Percentiles rank a stretch among this genome's conserved stretches.
Evolutionary conservation across 495 filamentous ascomycete genomes (phyloP).

Genomic region (Chlorociboria aeruginascens): DNA sequence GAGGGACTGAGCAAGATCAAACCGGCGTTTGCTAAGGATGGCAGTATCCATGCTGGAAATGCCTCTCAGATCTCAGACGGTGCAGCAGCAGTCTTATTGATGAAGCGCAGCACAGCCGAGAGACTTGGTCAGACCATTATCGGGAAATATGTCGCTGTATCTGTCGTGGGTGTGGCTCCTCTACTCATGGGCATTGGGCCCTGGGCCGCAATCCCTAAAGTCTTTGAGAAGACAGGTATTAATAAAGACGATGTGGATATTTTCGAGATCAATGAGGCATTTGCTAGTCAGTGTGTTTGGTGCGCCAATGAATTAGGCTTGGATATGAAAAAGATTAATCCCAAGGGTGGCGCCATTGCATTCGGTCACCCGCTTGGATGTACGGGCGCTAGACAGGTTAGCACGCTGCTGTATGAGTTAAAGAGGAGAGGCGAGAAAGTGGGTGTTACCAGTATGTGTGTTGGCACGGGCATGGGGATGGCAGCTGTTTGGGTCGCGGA

Average conservation of each 20-base stretch:
- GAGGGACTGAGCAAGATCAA: conserved; percentile 83
- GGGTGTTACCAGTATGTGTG: conserved; percentile 91
- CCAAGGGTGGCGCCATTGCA: conserved; percentile 96
- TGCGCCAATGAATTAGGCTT: conserved; percentile 82
- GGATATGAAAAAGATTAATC: conserved; percentile 77
- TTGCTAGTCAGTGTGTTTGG: conserved; percentile 89
- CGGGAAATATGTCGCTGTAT: conserved; percentile 77
- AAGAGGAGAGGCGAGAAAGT: conserved; percentile 69
- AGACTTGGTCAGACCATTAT: conserved; percentile 77
- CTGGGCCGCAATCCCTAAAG: conserved; percentile 91
- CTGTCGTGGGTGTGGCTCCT: conserved; percentile 80
- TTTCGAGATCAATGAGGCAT: conserved; percentile 99
- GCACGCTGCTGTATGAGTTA: conserved; percentile 81
- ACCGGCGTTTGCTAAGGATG: conserved; percentile 83
- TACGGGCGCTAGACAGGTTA: conserved; percentile 88
- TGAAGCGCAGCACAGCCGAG: conserved; percentile 89
- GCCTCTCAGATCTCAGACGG: conserved; percentile 92
- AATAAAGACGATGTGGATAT: conserved; percentile 88
- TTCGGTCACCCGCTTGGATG: conserved; percentile 95
- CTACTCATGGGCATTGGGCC: conserved; percentile 94
- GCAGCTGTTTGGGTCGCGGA: conserved; percentile 89
- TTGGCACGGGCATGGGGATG: conserved; percentile 97
- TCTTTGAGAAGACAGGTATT: conserved; percentile 75
- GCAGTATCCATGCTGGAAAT: conserved; percentile 91
- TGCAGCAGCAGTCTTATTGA: conserved; percentile 87